phyloP scores from a whole-genome alignment of 1,139 yeast genomes.

The Ogataea hybrid region DNA sequence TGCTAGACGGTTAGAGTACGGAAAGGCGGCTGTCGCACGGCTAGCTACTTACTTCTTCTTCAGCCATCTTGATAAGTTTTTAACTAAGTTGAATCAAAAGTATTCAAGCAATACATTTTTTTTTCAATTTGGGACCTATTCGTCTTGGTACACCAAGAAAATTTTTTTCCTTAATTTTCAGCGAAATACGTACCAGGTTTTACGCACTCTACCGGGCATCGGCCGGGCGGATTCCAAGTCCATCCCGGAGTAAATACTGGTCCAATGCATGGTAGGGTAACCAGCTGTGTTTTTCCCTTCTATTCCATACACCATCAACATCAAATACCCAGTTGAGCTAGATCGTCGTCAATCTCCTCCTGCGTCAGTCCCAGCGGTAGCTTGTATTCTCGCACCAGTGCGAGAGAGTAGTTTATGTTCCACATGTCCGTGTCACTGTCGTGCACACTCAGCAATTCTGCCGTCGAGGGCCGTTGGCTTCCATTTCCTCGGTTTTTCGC shows the following conservation, averaged over 20 bases:
- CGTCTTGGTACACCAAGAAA: constrained; percentile 12
- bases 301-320: neutral
- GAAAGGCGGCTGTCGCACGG: neutral
- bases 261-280: constrained; percentile 14
- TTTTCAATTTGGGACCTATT: constrained; percentile 15
- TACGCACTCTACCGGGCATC: neutral
- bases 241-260: constrained; percentile 5
- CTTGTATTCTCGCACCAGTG: constrained; percentile 19
- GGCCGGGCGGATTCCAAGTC: neutral
- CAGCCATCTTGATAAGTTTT: constrained; percentile 53
- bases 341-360: constrained; percentile 33
- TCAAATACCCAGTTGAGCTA: constrained; percentile 18
- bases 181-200: neutral
- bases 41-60: constrained; percentile 62
- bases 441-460: constrained; percentile 5
- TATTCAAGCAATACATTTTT: constrained; percentile 14
- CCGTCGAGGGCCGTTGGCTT: constrained; percentile 7
- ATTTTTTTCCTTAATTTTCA: constrained; percentile 2
- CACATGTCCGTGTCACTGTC: constrained; percentile 5
- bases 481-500: constrained; percentile 1
- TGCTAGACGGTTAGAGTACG: constrained; percentile 44
- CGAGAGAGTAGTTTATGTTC: constrained; percentile 7
- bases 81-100: constrained; percentile 12
- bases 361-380: constrained; percentile 31
- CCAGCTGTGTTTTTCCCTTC: neutral